phyloP scores from a whole-genome alignment of 257 asterid species.

The Forsythia suspensa region DNA sequence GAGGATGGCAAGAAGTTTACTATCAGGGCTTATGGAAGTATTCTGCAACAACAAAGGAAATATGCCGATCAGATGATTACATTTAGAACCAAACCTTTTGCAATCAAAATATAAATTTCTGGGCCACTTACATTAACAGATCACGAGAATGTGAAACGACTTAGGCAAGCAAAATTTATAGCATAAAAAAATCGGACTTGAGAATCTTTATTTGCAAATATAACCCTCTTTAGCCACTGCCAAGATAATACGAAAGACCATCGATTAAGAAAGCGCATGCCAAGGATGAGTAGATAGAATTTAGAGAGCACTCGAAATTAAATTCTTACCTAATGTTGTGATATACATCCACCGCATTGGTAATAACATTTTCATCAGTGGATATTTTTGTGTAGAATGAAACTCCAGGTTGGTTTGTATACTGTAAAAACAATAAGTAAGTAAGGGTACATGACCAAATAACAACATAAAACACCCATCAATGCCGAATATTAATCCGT shows the following conservation, averaged over 20 bases:
- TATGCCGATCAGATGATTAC: neutral
- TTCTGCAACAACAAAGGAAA: conserved; percentile 42
- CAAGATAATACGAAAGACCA: neutral
- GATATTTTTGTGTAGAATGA: conserved; percentile 71
- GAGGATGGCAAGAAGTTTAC: conserved; percentile 63
- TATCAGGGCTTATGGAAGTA: conserved; percentile 66
- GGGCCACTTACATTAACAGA: conserved; percentile 79
- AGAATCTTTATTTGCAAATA: conserved; percentile 82
- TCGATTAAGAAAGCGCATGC: neutral
- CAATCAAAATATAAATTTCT: neutral
- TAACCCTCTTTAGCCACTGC: conserved; percentile 68
- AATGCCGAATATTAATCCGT: neutral
- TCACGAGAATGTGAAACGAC: conserved; percentile 72
- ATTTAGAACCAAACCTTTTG: neutral
- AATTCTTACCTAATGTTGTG: conserved; percentile 40
- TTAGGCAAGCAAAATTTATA: conserved; percentile 46
- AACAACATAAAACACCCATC: neutral
- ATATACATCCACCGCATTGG: conserved; percentile 72
- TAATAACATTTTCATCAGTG: conserved; percentile 65
- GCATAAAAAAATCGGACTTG: conserved; percentile 71
- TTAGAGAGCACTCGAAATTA: neutral
- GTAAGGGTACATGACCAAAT: neutral
- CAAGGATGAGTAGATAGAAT: neutral
- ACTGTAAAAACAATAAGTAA: conserved; percentile 38
- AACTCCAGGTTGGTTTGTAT: conserved; percentile 67